phyloP scores from a whole-genome alignment of 352 stramenopile genomes.

The Blastocystis sp. region DNA sequence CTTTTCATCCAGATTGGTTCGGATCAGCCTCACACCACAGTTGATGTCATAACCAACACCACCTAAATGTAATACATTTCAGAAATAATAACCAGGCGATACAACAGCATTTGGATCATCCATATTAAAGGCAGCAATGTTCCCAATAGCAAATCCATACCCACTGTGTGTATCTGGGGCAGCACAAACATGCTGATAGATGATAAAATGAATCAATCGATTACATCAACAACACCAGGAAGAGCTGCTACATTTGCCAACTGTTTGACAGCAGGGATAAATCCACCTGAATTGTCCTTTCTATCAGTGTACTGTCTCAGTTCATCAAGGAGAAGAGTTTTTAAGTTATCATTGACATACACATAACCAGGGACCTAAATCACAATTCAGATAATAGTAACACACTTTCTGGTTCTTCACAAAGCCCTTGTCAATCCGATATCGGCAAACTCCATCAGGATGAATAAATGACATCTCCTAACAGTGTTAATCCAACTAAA shows the following conservation, averaged over 20 bases:
- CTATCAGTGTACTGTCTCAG: slow-evolving; percentile 66
- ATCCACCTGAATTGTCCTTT: slow-evolving; percentile 66
- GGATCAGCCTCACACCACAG: slow-evolving; percentile 73
- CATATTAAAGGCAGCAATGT: slow-evolving; percentile 78
- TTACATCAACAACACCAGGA: slow-evolving; percentile 72
- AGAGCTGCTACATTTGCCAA: slow-evolving; percentile 77
- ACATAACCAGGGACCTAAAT: slow-evolving; percentile 69
- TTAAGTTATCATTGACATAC: slow-evolving; percentile 72
- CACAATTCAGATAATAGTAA: neutral
- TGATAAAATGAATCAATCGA: neutral
- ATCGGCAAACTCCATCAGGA: slow-evolving; percentile 64
- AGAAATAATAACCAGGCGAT: slow-evolving; percentile 66
- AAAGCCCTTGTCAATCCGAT: slow-evolving; percentile 71
- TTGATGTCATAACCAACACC: slow-evolving; percentile 78
- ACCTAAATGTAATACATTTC: slow-evolving; percentile 33
- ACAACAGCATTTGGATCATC: slow-evolving; percentile 72
- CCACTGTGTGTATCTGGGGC: slow-evolving; percentile 75
- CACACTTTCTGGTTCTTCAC: slow-evolving; percentile 73
- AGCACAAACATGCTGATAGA: slow-evolving; percentile 32
- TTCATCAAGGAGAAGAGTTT: slow-evolving; percentile 72
- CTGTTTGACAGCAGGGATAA: slow-evolving; percentile 76
- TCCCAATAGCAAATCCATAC: slow-evolving; percentile 80
- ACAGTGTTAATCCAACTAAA: neutral
- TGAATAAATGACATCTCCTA: slow-evolving; percentile 64
- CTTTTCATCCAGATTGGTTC: slow-evolving; percentile 73